A percentile compares a stretch with the other conserved stretches of the same genome.
Evolutionary conservation across 108 stramenopile genomes (phyloP).

Genomic region (Nitzschia putrida): DNA sequence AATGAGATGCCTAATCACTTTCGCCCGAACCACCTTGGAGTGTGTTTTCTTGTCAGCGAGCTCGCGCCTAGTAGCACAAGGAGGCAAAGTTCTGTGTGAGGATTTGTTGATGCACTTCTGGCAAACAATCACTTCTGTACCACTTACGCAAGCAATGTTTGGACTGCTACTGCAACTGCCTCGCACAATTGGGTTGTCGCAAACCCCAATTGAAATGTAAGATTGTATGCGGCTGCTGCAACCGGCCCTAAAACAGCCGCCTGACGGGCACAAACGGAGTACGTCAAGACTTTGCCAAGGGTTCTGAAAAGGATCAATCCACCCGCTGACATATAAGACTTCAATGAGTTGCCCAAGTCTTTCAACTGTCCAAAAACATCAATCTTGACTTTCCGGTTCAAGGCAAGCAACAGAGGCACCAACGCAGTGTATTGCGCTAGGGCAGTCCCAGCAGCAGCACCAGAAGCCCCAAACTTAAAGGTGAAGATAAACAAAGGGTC

Average conservation of each 20-base stretch:
- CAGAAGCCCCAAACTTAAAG: constrained; percentile 76
- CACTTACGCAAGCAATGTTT: constrained; percentile 72
- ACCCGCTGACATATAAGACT: constrained; percentile 77
- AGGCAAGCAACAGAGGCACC: constrained; percentile 69
- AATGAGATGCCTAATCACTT: constrained; percentile 72
- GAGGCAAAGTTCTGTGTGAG: constrained; percentile 15
- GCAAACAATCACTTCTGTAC: not conserved
- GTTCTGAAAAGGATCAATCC: constrained; percentile 79
- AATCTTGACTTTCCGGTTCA: constrained; percentile 70
- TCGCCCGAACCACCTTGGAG: constrained; percentile 31
- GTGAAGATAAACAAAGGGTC: constrained; percentile 92
- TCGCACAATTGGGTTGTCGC: constrained; percentile 94
- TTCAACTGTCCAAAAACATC: constrained; percentile 64
- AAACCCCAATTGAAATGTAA: constrained; percentile 92
- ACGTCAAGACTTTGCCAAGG: constrained; percentile 84
- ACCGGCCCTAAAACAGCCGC: constrained; percentile 82
- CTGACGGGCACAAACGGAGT: constrained; percentile 84
- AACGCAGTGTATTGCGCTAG: constrained; percentile 83
- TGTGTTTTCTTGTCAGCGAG: constrained; percentile 55
- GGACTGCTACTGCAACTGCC: constrained; percentile 65
- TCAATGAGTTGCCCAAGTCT: constrained; percentile 50
- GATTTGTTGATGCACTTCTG: not conserved
- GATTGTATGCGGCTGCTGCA: constrained; percentile 86
- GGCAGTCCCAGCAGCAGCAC: constrained; percentile 90
- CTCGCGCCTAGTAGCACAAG: constrained; percentile 74